Base-by-base conservation (phyloP, 495 filamentous ascomycete species). In the Neurospora sp. region DNA sequence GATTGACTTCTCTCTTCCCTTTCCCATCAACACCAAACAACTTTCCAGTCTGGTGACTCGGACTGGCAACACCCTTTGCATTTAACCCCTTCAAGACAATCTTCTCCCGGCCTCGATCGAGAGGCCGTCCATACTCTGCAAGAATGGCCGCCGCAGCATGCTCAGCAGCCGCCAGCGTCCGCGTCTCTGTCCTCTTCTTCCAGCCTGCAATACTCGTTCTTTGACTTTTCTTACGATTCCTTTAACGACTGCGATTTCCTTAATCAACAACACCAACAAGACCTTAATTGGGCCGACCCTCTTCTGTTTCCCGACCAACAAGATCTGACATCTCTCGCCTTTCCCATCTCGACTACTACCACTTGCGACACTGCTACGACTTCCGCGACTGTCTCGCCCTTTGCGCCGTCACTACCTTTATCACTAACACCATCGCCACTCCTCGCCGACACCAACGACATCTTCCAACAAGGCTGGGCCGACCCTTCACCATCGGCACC, bases 101-200 rank as follows among this genome's bases (percentile, higher is more conserved):
- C 54, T 16, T 66, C 54, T 66, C 54, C 54, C 66, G 76, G 74
- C 76, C 76, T 77, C 76, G 66, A 20, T 27, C 60, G 23, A 73
- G 78, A 79, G 78, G 78, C 78, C 78, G 71, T 39, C 41, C 2
- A 4, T 70, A 78, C 71, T 72, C 73, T 79, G 78, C 78, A 76
- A 78, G 75, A 76, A 79, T 79, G 78, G 78, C 39, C 69, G 71
- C 72, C 71, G 76, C 73, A 71, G 72, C 75, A 70, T 49, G 69
- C n/a, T 73, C 76, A 44, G 77, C 75, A 77, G 77, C 76, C 2
- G 69, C 74, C 23, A 71, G 44, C 73, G 31, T 42, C 23, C 73
- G 72, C 11, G 6, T 60, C 72, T 20, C 40, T 16, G 40, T 72
- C 72, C 11, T 12, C 73, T 73, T 71, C 72, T 74, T 70, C 71